Conservation (phyloP, 2,329 filamentous ascomycete genomes). For the Botrytis pseudocinerea region DNA sequence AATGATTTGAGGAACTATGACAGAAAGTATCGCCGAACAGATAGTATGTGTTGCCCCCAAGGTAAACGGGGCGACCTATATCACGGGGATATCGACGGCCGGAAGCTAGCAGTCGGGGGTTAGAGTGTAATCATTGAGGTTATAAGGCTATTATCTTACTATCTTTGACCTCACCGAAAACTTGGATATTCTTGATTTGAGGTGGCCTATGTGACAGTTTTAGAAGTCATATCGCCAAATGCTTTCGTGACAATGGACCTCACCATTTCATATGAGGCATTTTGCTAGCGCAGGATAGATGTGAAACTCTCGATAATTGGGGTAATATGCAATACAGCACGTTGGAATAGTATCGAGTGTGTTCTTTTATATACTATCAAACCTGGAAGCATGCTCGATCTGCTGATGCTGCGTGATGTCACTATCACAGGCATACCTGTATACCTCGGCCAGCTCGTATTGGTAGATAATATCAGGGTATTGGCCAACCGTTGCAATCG, state of each 20-base stretch:
- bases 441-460: neutral
- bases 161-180: conserved; percentile 8
- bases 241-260: neutral
- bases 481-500: neutral
- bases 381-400: neutral
- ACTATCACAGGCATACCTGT: neutral
- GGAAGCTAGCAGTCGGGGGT: neutral
- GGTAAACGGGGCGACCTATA: conserved; percentile 14
- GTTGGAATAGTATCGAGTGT: neutral
- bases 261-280: conserved; percentile 19
- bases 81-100: conserved; percentile 14
- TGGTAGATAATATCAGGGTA: too few species aligned
- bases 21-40: conserved; percentile 21
- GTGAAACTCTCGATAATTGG: neutral
- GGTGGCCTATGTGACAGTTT: neutral
- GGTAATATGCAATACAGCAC: neutral
- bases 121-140: neutral
- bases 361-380: neutral
- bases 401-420: neutral
- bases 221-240: neutral
- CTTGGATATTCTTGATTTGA: neutral
- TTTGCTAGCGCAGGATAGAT: neutral
- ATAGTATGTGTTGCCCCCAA: conserved; percentile 18
- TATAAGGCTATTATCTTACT: neutral
- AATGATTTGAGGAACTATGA: conserved; percentile 4